These are phyloP conservation scores for Gracilariopsis chorda DNA, from an alignment of 23 red algal genomes.

Conservation along the genomic window DNA sequence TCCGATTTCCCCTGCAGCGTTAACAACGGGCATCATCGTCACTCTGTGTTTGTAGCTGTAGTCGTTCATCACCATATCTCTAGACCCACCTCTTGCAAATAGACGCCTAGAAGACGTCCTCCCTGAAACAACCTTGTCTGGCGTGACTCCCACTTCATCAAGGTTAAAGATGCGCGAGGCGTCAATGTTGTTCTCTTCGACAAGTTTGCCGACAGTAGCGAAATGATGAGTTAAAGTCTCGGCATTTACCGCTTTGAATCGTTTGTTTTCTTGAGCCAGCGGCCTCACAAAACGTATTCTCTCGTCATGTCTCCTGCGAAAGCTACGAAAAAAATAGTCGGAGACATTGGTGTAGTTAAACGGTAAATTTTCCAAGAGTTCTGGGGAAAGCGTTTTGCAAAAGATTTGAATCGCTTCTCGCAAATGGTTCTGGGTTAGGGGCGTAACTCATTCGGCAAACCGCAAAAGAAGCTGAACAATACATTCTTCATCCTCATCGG, in stretches of 20 bases:
- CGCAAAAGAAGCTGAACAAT: too few species aligned
- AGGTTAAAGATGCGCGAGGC: constrained; percentile 8
- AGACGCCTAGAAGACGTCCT: neutral
- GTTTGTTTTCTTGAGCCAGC: neutral
- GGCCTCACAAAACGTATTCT: neutral
- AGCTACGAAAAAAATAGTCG: neutral
- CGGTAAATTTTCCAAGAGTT: too few species aligned
- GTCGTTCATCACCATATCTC: neutral
- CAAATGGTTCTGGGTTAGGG: too few species aligned
- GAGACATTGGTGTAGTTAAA: too few species aligned
- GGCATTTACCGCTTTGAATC: constrained; percentile 1
- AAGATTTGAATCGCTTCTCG: too few species aligned
- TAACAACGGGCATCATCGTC: constrained; percentile 1
- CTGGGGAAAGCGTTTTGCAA: too few species aligned
- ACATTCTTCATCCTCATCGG: too few species aligned
- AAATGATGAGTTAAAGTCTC: neutral
- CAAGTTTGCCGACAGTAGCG: neutral
- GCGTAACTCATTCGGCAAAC: too few species aligned
- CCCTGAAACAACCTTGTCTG: neutral
- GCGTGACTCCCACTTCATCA: constrained; percentile 32
- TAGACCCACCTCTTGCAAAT: neutral
- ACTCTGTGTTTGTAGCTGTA: neutral
- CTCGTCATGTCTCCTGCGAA: neutral
- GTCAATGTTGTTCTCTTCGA: neutral
- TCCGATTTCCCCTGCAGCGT: neutral